A percentile compares a stretch with the other conserved stretches of the same genome.
These are phyloP conservation scores for Xylaria sp. DNA, from an alignment of 2,329 filamentous ascomycete species.

Conservation along the genomic window DNA sequence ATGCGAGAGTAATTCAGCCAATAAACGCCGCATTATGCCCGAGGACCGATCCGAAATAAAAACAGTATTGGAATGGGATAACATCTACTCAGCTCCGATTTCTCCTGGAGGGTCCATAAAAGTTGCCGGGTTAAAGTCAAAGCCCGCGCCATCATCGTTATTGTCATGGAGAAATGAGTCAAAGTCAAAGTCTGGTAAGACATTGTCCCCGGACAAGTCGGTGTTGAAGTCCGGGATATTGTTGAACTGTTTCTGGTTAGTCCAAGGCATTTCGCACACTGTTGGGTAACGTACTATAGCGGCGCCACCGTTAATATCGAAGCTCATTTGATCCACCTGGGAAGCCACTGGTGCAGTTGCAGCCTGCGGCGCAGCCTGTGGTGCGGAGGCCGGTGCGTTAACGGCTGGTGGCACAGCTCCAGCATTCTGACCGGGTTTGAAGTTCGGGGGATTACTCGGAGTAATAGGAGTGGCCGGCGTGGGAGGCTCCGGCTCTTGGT, in stretches of 20 bases:
- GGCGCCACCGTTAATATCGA: constrained; percentile 50
- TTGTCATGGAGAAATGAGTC: constrained; percentile 70
- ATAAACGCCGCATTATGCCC: constrained; percentile 43
- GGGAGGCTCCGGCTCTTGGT: constrained; percentile 62
- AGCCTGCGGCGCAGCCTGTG: constrained; percentile 50
- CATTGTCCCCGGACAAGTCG: constrained; percentile 57
- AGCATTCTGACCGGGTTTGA: constrained; percentile 53
- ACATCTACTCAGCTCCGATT: constrained; percentile 61
- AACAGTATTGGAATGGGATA: constrained; percentile 9
- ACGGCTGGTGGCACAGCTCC: constrained; percentile 46
- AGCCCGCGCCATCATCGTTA: constrained; percentile 53
- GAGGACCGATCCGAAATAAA: constrained; percentile 27
- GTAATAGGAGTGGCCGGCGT: constrained; percentile 70
- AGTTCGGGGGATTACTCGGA: constrained; percentile 55
- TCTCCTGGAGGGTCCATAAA: constrained; percentile 62
- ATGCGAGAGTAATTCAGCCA: constrained; percentile 41
- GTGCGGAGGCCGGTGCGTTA: constrained; percentile 54
- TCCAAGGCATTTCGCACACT: neutral
- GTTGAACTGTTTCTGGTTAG: constrained; percentile 46
- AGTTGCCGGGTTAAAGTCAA: constrained; percentile 59
- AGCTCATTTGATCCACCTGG: constrained; percentile 55
- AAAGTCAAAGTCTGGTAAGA: constrained; percentile 71
- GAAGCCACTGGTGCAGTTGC: constrained; percentile 51
- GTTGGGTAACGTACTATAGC: constrained; percentile 50
- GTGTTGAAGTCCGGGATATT: constrained; percentile 57